A percentile compares a stretch with the other conserved stretches of the same genome.
These are phyloP conservation scores for Magnusiomyces tetraspermus DNA, from an alignment of 1,139 yeast species.

Conservation along the genomic window DNA sequence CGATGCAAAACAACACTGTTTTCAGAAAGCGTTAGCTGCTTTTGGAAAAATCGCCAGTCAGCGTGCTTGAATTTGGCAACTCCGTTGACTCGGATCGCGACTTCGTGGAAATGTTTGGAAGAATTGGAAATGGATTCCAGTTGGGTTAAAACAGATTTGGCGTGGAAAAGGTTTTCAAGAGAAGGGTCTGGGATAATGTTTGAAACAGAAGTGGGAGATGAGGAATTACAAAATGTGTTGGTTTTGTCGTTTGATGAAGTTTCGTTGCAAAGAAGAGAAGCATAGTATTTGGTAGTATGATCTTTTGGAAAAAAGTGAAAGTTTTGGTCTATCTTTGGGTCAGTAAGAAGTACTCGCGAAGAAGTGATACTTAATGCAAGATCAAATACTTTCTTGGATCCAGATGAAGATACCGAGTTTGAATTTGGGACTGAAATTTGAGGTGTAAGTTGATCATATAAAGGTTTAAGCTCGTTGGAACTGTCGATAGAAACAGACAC, in stretches of 20 bases:
- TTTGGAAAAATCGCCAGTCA: conserved; percentile 64
- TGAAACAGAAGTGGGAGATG: too few species aligned
- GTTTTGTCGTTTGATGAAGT: too few species aligned
- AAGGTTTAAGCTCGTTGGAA: not conserved
- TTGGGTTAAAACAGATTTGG: too few species aligned
- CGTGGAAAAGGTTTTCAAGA: too few species aligned
- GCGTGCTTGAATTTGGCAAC: conserved; percentile 38
- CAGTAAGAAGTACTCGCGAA: not conserved
- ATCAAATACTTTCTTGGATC: not conserved
- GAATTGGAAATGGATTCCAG: conserved; percentile 1
- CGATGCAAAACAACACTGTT: conserved; percentile 36
- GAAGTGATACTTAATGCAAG: not conserved
- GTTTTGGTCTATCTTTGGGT: not conserved
- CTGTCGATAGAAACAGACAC: not conserved
- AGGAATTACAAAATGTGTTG: too few species aligned
- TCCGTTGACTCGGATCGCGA: not conserved
- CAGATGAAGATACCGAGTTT: too few species aligned
- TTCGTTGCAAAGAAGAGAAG: too few species aligned
- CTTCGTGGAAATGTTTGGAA: conserved; percentile 10
- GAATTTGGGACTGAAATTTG: too few species aligned
- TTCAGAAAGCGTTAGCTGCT: conserved; percentile 31
- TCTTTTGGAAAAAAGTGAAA: not conserved
- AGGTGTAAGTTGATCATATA: not conserved
- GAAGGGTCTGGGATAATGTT: too few species aligned
- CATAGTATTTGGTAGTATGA: not conserved